Conservation (phyloP, 2,329 filamentous ascomycete species). For the Ophiostoma quercus region DNA sequence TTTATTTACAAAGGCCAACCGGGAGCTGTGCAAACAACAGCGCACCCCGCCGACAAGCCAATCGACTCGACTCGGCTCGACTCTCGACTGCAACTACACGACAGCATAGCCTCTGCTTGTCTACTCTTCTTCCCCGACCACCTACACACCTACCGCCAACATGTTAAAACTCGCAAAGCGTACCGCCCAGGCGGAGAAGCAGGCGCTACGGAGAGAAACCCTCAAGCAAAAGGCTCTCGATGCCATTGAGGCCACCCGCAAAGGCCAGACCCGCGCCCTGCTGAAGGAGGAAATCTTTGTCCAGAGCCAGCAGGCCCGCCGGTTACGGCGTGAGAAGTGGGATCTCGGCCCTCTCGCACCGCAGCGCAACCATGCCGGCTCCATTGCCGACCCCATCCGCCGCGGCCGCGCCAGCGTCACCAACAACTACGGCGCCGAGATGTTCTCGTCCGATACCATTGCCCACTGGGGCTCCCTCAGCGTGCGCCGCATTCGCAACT, state of each 20-base stretch:
- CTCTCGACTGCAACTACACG: neutral
- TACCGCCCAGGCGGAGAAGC: conserved; percentile 61
- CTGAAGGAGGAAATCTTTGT: conserved; percentile 35
- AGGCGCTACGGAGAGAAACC: conserved; percentile 47
- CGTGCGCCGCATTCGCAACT: conserved; percentile 25
- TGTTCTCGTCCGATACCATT: conserved; percentile 23
- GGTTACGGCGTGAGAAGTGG: conserved; percentile 68
- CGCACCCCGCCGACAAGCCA: conserved; percentile 6
- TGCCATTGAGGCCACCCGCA: conserved; percentile 7
- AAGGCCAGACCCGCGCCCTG: conserved; percentile 29
- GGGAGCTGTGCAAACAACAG: neutral
- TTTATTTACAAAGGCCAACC: neutral
- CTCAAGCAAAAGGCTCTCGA: conserved; percentile 15
- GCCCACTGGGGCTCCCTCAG: conserved; percentile 28
- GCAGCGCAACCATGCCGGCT: conserved; percentile 52
- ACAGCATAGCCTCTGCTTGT: neutral
- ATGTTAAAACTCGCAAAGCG: conserved; percentile 71
- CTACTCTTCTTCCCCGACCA: neutral
- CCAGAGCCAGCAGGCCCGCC: conserved; percentile 35
- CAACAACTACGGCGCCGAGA: conserved; percentile 25
- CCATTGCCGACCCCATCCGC: conserved; percentile 23
- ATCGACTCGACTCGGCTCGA: conserved; percentile 7
- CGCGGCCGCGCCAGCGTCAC: conserved; percentile 21
- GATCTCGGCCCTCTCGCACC: conserved; percentile 72
- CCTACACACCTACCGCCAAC: neutral